Evolutionary conservation across 768 basidiomycete genomes (phyloP), one percentile per base, ranked within the genome.

Genomic region (Mycena crocata): DNA sequence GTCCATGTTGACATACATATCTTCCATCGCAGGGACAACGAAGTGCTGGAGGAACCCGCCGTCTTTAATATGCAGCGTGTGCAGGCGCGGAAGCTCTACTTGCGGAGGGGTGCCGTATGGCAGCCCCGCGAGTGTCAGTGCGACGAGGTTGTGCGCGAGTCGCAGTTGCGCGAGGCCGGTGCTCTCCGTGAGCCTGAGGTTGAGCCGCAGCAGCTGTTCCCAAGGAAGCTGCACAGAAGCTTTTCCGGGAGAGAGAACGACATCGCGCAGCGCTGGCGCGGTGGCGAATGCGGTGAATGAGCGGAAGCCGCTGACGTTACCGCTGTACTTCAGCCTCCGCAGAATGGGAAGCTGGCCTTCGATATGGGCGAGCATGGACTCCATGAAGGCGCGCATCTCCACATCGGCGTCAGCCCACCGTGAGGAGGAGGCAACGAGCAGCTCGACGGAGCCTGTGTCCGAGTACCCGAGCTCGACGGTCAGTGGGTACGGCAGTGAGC

Each of bases 391-490:
- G 30, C 40, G 49, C 60, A 62, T 62, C 37, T 52, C 60, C 24
- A 62, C 42, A 40, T 62, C 60, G 5, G 60, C 60, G 13, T 21
- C 21, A 13, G 10, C 60, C 60, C 60, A 62, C 12, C 50, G 60
- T 8, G 35, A 15, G 0, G 60, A 52, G 50, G 15, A 52, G 8
- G 49, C 40, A 6, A 62, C 31, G 26, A 62, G 50, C 19, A 61
- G 31, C 59, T 52, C 39, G 31, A 52, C 49, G 39, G 30, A 34
- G 15, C 49, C 49, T 3, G 37, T 52, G 12, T 52, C 60, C 19
- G 62, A 55, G 45, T 35, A 63, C 15, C 60, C 60, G 21, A 52
- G 31, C 49, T 62, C 60, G 30, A 62, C 50, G 50, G 60, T 62
- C 21, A 62, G 32, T 15, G 49, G 50, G 24, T 62, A 24, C n/a